A percentile compares a stretch with the other conserved stretches of the same genome.
Conservation (phyloP, 495 filamentous ascomycete species). For the Durotheca rogersii region DNA sequence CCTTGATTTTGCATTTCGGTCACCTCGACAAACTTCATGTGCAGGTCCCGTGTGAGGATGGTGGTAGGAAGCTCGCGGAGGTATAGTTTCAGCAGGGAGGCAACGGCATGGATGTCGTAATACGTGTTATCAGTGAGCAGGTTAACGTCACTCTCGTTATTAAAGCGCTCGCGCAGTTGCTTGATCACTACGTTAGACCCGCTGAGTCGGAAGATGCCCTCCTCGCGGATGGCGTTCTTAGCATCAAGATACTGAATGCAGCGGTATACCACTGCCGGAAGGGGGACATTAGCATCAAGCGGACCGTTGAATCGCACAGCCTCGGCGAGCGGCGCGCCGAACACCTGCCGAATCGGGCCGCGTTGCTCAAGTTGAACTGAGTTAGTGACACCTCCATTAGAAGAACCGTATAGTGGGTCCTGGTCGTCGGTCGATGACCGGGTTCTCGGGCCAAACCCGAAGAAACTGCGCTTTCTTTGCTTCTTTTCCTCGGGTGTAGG, state of each 20-base stretch:
- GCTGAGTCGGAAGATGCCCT: slow-evolving; percentile 94
- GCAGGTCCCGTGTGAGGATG: slow-evolving; percentile 86
- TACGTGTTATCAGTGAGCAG: slow-evolving; percentile 79
- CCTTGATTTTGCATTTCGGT: slow-evolving; percentile 74
- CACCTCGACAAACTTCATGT: slow-evolving; percentile 82
- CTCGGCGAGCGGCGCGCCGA: slow-evolving; percentile 83
- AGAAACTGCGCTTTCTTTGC: slow-evolving; percentile 88
- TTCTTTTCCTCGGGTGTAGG: slow-evolving; percentile 71
- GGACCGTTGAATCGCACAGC: slow-evolving; percentile 81
- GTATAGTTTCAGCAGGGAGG: slow-evolving; percentile 91
- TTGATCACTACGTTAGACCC: slow-evolving; percentile 95
- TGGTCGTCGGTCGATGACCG: slow-evolving; percentile 51
- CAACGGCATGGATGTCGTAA: slow-evolving; percentile 95
- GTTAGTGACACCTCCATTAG: slow-evolving; percentile 34
- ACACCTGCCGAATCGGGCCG: slow-evolving; percentile 68
- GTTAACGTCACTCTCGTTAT: slow-evolving; percentile 90
- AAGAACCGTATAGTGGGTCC: slow-evolving; percentile 48
- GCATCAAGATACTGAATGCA: slow-evolving; percentile 90
- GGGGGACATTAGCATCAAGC: slow-evolving; percentile 63
- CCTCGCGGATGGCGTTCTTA: slow-evolving; percentile 80
- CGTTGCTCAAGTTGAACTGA: slow-evolving; percentile 45
- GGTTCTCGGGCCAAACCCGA: slow-evolving; percentile 72
- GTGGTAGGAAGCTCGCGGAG: slow-evolving; percentile 87
- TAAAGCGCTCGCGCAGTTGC: slow-evolving; percentile 85
- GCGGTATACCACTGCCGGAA: slow-evolving; percentile 95